These are phyloP conservation scores for Lecanicillium sp. DNA, from an alignment of 2,329 filamentous ascomycete genomes.

Conservation along the genomic window DNA sequence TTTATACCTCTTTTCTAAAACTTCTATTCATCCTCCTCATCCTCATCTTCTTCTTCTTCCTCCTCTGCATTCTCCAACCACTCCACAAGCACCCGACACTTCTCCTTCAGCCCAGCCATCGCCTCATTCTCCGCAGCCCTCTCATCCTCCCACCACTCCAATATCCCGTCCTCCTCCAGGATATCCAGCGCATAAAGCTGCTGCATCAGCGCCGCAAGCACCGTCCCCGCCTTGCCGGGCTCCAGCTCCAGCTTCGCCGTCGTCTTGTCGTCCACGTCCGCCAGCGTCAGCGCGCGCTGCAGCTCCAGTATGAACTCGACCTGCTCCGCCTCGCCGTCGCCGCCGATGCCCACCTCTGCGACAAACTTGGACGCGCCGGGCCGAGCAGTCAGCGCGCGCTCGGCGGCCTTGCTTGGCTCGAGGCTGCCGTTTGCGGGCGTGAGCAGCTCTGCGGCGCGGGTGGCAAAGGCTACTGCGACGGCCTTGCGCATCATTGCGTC, in stretches of 20 bases:
- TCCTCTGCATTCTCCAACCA: constrained; percentile 72
- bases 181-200: constrained; percentile 79
- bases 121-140: constrained; percentile 57
- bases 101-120: constrained; percentile 62
- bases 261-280: constrained; percentile 31
- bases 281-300: constrained; percentile 71
- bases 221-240: constrained; percentile 39
- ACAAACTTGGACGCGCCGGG: constrained; percentile 48
- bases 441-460: constrained; percentile 64
- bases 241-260: constrained; percentile 43
- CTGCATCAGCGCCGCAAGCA: constrained; percentile 73
- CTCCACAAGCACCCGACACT: constrained; percentile 72
- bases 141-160: constrained; percentile 80
- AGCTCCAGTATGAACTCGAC: constrained; percentile 75
- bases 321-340: constrained; percentile 69
- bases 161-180: constrained; percentile 79
- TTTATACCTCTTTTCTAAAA: constrained; percentile 3
- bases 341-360: constrained; percentile 51
- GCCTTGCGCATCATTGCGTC: constrained; percentile 83
- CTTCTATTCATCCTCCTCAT: constrained; percentile 23
- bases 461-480: constrained; percentile 77
- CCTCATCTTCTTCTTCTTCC: constrained; percentile 58
- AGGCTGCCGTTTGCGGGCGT: constrained; percentile 41
- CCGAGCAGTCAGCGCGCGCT: constrained; percentile 47
- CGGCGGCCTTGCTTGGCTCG: constrained; percentile 57